Percentiles rank a stretch among this genome's conserved stretches.
These are phyloP conservation scores for Sordaria brevicollis DNA, from an alignment of 495 filamentous ascomycete species.

Conservation along the genomic window DNA sequence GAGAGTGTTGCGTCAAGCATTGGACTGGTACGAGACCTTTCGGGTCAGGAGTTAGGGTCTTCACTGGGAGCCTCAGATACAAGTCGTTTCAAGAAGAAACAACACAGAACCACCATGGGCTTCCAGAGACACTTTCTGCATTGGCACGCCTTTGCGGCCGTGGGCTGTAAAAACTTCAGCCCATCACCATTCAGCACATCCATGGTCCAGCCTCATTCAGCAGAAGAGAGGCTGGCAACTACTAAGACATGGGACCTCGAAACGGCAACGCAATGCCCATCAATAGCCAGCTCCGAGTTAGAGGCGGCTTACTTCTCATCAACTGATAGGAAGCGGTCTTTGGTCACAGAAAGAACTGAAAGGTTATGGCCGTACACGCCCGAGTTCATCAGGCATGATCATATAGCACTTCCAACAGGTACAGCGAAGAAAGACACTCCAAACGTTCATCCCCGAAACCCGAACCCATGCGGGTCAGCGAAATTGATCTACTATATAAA, in stretches of 20 bases:
- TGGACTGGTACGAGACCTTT: slow-evolving; percentile 19
- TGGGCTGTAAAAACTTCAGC: neutral
- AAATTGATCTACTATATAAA: neutral
- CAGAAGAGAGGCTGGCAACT: neutral
- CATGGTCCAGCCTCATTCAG: neutral
- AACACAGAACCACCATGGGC: neutral
- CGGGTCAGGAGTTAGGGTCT: neutral
- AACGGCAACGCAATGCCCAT: neutral
- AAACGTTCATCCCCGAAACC: neutral
- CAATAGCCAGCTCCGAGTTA: neutral
- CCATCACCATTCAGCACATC: neutral
- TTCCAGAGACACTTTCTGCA: neutral
- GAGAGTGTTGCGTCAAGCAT: slow-evolving; percentile 11
- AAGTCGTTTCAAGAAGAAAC: neutral
- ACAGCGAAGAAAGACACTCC: neutral
- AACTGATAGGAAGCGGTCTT: neutral
- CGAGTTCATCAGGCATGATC: neutral
- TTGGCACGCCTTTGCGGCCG: neutral
- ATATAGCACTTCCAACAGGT: neutral
- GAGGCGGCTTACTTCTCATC: neutral
- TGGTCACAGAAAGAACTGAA: neutral
- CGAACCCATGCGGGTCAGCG: neutral
- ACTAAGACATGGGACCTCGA: neutral
- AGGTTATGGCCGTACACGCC: neutral
- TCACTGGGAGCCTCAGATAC: neutral